Base-by-base conservation (phyloP, 139 green algal genomes). In the Chlorella sp. region DNA sequence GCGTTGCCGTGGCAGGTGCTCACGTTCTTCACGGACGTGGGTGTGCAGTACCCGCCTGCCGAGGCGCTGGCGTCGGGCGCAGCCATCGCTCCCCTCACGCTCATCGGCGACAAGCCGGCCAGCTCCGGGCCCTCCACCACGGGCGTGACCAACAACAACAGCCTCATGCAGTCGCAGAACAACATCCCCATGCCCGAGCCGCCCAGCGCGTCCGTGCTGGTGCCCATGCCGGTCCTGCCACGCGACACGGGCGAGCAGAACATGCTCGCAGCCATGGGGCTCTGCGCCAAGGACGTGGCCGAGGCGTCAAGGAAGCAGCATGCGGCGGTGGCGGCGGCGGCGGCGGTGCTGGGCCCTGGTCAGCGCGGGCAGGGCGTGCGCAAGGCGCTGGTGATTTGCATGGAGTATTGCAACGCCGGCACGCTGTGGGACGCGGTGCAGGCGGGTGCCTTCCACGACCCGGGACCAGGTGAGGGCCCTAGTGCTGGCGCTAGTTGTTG, bases 371-470 rank as follows among this genome's bases (percentile, higher is more conserved):
- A 68, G 62, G 36, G 6, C 23, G 5, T 65, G 14, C 24, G n/a
- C 24, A 65, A 74, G 73, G 67, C 62, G 26, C 42, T 70, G 0
- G 75, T 80, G 29, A 75, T 80, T 14, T 72, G 62, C 36, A 80
- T 80, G 75, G 75, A 80, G 75, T 80, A 74, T 30, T 80, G 75
- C 31, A 68, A 80, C 63, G 35, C 22, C 1, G 75, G 75, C 75
- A 74, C 69, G 35, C 34, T 80, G 49, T 17, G 29, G 24, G 75
- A 80, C 64, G 75, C 69, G 14, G 68, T 80, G 0, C 61, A 49
- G 3, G 35, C 68, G 35, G 75, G 75, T 1, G 50, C 69, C 0
- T 80, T 80, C 70, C 33, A 71, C 31, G 69, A 80, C 26, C 67
- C 67, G 20, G n/a, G 59, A 31, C 68, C 70, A 55, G 74, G 74